These are phyloP conservation scores for Podila clonocystis DNA, from an alignment of 192 early-diverging fungal species.

Conservation along the genomic window DNA sequence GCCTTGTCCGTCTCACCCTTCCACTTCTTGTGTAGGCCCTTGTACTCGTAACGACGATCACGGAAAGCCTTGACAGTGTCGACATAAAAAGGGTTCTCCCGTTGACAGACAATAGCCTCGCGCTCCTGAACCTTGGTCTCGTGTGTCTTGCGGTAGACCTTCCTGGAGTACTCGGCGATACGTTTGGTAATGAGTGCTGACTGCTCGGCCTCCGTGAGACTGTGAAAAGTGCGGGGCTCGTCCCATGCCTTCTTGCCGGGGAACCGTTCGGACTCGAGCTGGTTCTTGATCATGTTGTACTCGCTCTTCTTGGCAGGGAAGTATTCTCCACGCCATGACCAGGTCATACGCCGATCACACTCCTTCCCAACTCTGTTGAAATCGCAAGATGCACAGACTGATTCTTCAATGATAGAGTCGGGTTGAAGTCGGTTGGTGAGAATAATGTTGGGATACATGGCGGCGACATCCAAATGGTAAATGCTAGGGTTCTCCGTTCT, in stretches of 20 bases:
- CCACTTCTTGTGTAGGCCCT: slow-evolving; percentile 90
- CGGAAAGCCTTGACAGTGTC: slow-evolving; percentile 97
- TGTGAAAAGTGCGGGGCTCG: slow-evolving; percentile 69
- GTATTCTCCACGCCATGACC: slow-evolving; percentile 98
- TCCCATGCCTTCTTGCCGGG: slow-evolving; percentile 68
- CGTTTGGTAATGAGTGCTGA: slow-evolving; percentile 78
- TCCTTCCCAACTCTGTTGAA: slow-evolving; percentile 87
- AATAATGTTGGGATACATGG: slow-evolving; percentile 99
- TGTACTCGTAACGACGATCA: slow-evolving; percentile 98
- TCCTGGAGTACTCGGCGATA: slow-evolving; percentile 85
- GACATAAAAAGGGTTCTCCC: slow-evolving; percentile 98
- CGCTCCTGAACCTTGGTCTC: slow-evolving; percentile 86
- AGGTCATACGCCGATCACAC: slow-evolving; percentile 94
- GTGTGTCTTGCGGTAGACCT: slow-evolving; percentile 86
- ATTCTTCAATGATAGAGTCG: slow-evolving; percentile 92
- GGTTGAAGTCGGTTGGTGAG: slow-evolving; percentile 98
- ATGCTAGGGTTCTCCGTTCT: slow-evolving; percentile 85
- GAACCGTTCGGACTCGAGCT: slow-evolving; percentile 85
- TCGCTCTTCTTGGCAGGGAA: slow-evolving; percentile 92
- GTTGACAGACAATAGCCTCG: slow-evolving; percentile 94
- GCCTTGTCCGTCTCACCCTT: slow-evolving; percentile 88
- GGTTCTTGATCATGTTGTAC: slow-evolving; percentile 84
- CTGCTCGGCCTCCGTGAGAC: slow-evolving; percentile 75
- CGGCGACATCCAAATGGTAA: slow-evolving; percentile 99
- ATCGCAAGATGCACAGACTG: slow-evolving; percentile 91